Evolutionary conservation across 495 filamentous ascomycete genomes (phyloP), one percentile per base, ranked within the genome.

Genomic region (Lasiosphaeriaceae sp.): DNA sequence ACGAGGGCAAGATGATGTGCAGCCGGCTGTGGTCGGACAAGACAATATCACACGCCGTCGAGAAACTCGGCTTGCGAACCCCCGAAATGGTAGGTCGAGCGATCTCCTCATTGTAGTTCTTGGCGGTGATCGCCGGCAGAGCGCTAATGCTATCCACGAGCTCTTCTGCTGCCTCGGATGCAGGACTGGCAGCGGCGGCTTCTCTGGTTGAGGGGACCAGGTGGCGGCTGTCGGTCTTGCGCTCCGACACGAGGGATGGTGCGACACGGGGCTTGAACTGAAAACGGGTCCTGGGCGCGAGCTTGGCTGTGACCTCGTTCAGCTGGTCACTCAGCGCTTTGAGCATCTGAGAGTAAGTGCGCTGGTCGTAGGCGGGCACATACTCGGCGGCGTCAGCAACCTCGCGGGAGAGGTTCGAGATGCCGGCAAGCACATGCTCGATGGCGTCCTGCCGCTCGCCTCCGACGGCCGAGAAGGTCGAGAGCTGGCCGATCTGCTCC

Each of bases 1-100:
- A 85, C 2, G 83, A 70, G 0, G 89, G 87, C 0, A 93, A 82
- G 65, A 87, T 85, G 62, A 90, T 86, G 65, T 93, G 86, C n/a
- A 83, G 63, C 4, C 76, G 74, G 9, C 61, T 66, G 53, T 91
- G 86, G 52, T 83, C 76, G 17, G 83, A 79, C 41, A 93, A 86
- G 19, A 77, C 74, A 35, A 93, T 82, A 34, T 79, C 83, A 6
- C 77, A 81, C 0, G 83, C 73, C 22, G 77, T 67, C 0, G 82
- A 82, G 73, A 86, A 86, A 56, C 77, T 81, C n/a, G 81, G 82
- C 57, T 77, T 81, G 24, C 79, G 75, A 29, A 83, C 76, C 1
- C 67, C 69, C 1, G 54, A 54, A 19, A 56, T 45, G 1, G 61
- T 50, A 2, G 62, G 23, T 9, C 54, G 67, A 11, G 72, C 62